Evolutionary conservation across 148 eudicot genomes (phyloP).

Genomic region (Chenopodium berlandieri): DNA sequence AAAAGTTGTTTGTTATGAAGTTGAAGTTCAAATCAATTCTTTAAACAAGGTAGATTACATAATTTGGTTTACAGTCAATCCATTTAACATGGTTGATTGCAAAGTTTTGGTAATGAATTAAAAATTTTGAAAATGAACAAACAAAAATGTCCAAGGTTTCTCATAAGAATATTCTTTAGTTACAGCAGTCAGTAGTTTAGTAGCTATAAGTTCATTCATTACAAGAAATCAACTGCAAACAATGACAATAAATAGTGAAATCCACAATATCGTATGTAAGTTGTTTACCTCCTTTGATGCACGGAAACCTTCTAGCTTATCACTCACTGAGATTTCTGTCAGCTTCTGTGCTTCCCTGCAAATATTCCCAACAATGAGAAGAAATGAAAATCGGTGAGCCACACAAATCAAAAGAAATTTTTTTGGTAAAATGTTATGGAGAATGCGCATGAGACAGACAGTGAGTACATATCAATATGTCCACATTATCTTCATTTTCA

Average conservation of each 20-base stretch:
- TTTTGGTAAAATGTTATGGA: neutral
- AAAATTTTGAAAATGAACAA: neutral
- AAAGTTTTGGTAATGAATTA: neutral
- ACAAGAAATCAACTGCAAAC: neutral
- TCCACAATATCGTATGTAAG: neutral
- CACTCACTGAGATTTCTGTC: slow-evolving; percentile 92
- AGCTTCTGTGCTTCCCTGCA: slow-evolving; percentile 59
- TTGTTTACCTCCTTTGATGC: slow-evolving; percentile 84
- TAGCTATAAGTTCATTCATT: neutral
- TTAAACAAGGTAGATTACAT: neutral
- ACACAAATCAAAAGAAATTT: neutral
- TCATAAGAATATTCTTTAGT: neutral
- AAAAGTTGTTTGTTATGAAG: neutral
- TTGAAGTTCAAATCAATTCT: neutral
- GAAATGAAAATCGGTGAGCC: neutral
- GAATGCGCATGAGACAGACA: neutral
- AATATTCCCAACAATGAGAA: slow-evolving; percentile 16
- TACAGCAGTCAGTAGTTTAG: neutral
- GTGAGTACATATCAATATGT: neutral
- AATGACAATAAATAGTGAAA: neutral
- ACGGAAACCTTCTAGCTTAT: slow-evolving; percentile 91
- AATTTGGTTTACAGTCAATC: neutral
- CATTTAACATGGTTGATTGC: neutral
- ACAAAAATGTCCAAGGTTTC: neutral
- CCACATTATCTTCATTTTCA: neutral